Conservation (phyloP, 169 alveolate genomes). For the Eimeria nieschulzi region DNA sequence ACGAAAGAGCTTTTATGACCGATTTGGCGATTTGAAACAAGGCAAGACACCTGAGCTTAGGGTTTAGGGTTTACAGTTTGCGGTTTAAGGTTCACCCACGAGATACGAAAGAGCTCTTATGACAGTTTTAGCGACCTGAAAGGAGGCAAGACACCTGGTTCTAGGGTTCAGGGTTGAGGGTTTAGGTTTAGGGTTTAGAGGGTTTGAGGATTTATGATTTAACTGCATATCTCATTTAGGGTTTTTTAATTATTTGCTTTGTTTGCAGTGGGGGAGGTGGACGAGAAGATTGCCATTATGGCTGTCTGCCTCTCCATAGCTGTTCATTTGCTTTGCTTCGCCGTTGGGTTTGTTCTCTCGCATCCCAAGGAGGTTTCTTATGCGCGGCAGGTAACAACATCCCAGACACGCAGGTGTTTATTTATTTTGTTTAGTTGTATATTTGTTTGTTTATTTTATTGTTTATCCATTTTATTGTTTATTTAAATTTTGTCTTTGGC, state of each 20-base stretch:
- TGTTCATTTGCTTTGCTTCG: conserved; percentile 48
- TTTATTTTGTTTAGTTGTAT: too few relatives aligned
- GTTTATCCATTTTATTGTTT: too few relatives aligned
- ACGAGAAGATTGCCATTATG: conserved; percentile 37
- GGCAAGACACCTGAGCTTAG: background rate
- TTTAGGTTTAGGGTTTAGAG: too few relatives aligned
- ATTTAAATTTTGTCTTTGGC: too few relatives aligned
- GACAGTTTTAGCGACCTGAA: conserved; percentile 37
- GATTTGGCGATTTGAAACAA: conserved; percentile 35
- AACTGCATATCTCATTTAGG: background rate
- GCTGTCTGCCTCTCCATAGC: conserved; percentile 50
- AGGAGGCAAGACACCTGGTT: background rate
- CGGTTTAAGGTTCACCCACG: conserved; percentile 1
- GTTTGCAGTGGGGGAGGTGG: conserved; percentile 28
- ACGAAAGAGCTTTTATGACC: conserved; percentile 27
- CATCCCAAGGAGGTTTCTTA: conserved; percentile 40
- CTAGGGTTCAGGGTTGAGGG: too few relatives aligned
- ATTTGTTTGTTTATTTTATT: too few relatives aligned
- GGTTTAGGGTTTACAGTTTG: background rate
- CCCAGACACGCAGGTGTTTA: too few relatives aligned
- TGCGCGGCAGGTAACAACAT: conserved; percentile 34
- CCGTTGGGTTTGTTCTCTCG: conserved; percentile 53
- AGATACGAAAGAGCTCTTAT: conserved; percentile 7
- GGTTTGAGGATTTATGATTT: too few relatives aligned
- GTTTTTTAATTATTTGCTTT: background rate